Base-by-base conservation (phyloP, 2,329 filamentous ascomycete species). In the Trichoderma pleuroti region DNA sequence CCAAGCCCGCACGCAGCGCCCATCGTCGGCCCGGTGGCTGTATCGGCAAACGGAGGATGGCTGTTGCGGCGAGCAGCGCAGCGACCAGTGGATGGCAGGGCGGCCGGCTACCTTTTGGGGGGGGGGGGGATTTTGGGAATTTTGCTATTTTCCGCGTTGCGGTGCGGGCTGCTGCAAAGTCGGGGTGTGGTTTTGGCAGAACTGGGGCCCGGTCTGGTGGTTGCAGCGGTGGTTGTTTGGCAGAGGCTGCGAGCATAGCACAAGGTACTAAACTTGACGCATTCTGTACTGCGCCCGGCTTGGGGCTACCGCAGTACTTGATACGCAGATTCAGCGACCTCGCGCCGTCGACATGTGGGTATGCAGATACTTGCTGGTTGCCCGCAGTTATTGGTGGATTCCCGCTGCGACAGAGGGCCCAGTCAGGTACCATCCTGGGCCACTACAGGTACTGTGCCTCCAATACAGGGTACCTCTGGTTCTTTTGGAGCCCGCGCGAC, bases 1-100 rank as follows among this genome's bases (percentile, higher is more conserved):
- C 74, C 74, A 74, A 71, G 73, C 73, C 74, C 73, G 74, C 72
- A 63, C 74, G 72, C 75, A 76, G 76, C 72, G 76, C 77, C 75
- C 79, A 81, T 81, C 73, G 76, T 81, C 28, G 74, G 74, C 75
- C 73, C 74, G 73, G 74, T 66, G 63, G 59, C 70, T 67, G 68
- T 68, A 57, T 62, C 39, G 57, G 66, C 18, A 39, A 46, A 34
- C 42, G 56, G 28, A 67, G 11, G 39, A 65, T 21, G 54, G n/a
- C 16, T 49, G 26, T 16, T 30, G 42, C 30, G 70, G 32, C 49
- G 54, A 66, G 56, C 28, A 62, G 54, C 42, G 54, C 67, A 67
- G 71, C 32, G 32, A 42, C 32, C 71, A 54, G 61, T 46, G 42
- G 42, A 34, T 59, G 65, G 60, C 65, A 62, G 30, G 64, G 64